A percentile compares a stretch with the other conserved stretches of the same genome.
These are phyloP conservation scores for Candida caryicola DNA, from an alignment of 805 yeast species.

Conservation along the genomic window DNA sequence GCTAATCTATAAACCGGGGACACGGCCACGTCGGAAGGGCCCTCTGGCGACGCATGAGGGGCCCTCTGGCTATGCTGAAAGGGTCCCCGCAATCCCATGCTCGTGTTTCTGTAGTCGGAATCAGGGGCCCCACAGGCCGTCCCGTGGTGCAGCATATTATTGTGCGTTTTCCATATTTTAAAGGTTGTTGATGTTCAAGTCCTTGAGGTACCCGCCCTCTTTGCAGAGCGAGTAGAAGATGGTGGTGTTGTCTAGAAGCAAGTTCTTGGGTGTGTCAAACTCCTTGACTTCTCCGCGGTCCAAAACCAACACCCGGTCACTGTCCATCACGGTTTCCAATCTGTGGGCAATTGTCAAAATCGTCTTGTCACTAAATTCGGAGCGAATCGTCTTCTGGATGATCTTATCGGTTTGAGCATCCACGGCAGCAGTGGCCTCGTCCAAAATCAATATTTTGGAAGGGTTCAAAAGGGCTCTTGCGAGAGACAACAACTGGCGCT, in stretches of 20 bases:
- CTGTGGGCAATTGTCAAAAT: conserved; percentile 29
- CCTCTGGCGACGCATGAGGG: no score
- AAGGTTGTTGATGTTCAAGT: neutral
- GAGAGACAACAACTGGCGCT: conserved; percentile 22
- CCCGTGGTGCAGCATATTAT: no score
- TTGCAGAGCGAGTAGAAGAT: conserved; percentile 12
- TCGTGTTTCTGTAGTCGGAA: no score
- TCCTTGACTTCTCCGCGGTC: conserved; percentile 23
- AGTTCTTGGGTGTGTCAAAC: conserved; percentile 15
- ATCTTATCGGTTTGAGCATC: conserved; percentile 28
- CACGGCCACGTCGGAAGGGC: no score
- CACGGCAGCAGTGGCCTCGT: conserved; percentile 37
- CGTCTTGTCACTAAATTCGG: conserved; percentile 24
- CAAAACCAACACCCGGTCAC: conserved; percentile 24
- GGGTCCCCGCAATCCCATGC: no score
- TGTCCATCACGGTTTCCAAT: conserved; percentile 26
- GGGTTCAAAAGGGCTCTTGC: conserved; percentile 22
- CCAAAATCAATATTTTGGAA: conserved; percentile 18
- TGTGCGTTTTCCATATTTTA: no score
- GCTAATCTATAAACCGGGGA: no score
- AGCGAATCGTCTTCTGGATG: conserved; percentile 25
- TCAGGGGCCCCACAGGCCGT: no score
- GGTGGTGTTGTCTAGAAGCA: conserved; percentile 3
- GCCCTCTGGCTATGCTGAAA: no score
- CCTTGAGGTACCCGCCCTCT: conserved; percentile 9